Evolutionary conservation across 768 basidiomycete genomes (phyloP).

Genomic region (Tulasnella sp.): DNA sequence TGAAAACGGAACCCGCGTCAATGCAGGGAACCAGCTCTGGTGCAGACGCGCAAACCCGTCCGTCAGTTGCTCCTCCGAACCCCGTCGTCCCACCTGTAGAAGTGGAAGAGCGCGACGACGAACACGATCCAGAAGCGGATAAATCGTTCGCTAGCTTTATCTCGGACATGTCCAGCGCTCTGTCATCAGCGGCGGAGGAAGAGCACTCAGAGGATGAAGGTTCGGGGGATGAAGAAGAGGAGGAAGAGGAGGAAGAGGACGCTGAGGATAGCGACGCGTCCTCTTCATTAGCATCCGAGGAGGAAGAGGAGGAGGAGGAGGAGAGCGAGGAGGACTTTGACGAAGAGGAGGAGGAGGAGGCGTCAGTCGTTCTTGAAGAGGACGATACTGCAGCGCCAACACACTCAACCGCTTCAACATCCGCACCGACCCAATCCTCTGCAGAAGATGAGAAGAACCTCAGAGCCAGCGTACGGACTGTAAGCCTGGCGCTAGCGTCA

Average conservation of each 20-base stretch:
- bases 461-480: background rate
- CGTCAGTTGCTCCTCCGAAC: too few species aligned
- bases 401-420: background rate
- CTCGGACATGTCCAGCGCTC: constrained; percentile 15
- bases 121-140: background rate
- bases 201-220: constrained; percentile 22
- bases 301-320: background rate
- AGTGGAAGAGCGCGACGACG: background rate
- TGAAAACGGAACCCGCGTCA: background rate
- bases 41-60: too few species aligned
- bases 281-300: background rate
- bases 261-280: background rate
- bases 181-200: background rate
- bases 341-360: background rate
- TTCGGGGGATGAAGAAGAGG: background rate
- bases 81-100: background rate
- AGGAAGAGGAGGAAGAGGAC: background rate
- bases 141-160: constrained; percentile 14
- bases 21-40: too few species aligned
- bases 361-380: background rate
- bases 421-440: background rate
- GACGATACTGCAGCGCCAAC: background rate
- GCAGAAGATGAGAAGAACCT: constrained; percentile 22
- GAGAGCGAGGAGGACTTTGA: background rate
- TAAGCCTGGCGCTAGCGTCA: constrained; percentile 21